phyloP scores from a whole-genome alignment of 2,329 filamentous ascomycete species.

The Thielaviopsis populi region DNA sequence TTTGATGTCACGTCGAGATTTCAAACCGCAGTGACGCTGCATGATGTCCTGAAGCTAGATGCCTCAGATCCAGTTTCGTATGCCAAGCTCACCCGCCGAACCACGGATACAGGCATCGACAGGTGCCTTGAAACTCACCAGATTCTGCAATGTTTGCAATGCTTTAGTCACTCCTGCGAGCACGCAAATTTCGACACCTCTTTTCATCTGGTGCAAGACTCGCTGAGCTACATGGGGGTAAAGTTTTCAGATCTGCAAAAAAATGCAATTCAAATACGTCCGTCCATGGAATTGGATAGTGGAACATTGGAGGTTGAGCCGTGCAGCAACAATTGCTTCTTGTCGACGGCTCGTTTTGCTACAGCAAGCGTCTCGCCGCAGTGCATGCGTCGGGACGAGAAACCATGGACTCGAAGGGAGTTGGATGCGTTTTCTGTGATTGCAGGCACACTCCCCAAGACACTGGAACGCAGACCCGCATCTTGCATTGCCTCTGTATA shows the following conservation, averaged over 20 bases:
- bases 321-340: constrained; percentile 13
- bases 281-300: neutral
- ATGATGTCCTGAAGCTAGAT: constrained; percentile 33
- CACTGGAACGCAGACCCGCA: constrained; percentile 1
- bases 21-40: constrained; percentile 31
- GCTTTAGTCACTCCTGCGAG: constrained; percentile 45
- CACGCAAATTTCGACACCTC: constrained; percentile 40
- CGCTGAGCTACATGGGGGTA: constrained; percentile 2
- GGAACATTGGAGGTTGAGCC: neutral
- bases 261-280: constrained; percentile 3
- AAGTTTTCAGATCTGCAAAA: constrained; percentile 8
- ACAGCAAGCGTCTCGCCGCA: neutral
- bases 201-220: constrained; percentile 11
- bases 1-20: constrained; percentile 27
- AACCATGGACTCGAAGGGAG: constrained; percentile 1
- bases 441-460: constrained; percentile 10
- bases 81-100: neutral
- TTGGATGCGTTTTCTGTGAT: neutral
- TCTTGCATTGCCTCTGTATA: constrained; percentile 14
- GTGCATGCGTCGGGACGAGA: constrained; percentile 3
- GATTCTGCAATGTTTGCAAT: constrained; percentile 42
- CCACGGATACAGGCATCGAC: constrained; percentile 15
- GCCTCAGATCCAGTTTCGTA: constrained; percentile 6
- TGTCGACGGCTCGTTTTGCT: neutral
- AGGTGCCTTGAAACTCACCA: constrained; percentile 37